These are phyloP conservation scores for Trichoderma asperelloides DNA, from an alignment of 495 filamentous ascomycete genomes.

Conservation along the genomic window DNA sequence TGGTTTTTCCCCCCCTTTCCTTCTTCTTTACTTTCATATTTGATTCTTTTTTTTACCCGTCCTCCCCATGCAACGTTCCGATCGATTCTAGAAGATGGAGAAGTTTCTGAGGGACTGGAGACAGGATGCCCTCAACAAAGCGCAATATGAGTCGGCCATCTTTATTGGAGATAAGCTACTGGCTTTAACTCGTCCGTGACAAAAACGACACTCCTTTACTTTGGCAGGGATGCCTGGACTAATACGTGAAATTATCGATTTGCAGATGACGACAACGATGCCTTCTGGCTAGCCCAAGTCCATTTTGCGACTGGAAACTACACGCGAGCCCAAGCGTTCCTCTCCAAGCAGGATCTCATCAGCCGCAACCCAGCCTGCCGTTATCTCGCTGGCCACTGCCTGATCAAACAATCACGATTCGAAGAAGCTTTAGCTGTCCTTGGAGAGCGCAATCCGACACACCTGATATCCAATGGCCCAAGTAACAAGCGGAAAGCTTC, in stretches of 20 bases:
- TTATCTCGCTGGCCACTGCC: slow-evolving; percentile 87
- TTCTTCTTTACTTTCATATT: background rate
- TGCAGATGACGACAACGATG: slow-evolving; percentile 79
- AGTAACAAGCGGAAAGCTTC: slow-evolving; percentile 28
- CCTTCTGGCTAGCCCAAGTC: slow-evolving; percentile 88
- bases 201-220: background rate
- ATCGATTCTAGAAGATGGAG: slow-evolving; percentile 56
- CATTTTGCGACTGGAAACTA: slow-evolving; percentile 94
- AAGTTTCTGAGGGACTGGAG: slow-evolving; percentile 84
- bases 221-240: background rate
- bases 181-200: slow-evolving; percentile 71
- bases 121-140: slow-evolving; percentile 84
- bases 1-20: background rate
- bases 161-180: slow-evolving; percentile 95
- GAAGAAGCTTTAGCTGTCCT: slow-evolving; percentile 82
- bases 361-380: slow-evolving; percentile 72
- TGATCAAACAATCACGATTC: slow-evolving; percentile 81
- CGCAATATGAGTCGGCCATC: slow-evolving; percentile 90
- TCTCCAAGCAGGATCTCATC: slow-evolving; percentile 78
- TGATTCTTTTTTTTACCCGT: background rate
- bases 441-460: slow-evolving; percentile 83
- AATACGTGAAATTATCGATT: slow-evolving; percentile 2
- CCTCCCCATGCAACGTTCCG: background rate
- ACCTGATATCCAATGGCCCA: slow-evolving; percentile 51
- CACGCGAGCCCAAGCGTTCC: slow-evolving; percentile 74